Base-by-base conservation (phyloP, 352 stramenopile genomes). In the Plasmopara halstedii region DNA sequence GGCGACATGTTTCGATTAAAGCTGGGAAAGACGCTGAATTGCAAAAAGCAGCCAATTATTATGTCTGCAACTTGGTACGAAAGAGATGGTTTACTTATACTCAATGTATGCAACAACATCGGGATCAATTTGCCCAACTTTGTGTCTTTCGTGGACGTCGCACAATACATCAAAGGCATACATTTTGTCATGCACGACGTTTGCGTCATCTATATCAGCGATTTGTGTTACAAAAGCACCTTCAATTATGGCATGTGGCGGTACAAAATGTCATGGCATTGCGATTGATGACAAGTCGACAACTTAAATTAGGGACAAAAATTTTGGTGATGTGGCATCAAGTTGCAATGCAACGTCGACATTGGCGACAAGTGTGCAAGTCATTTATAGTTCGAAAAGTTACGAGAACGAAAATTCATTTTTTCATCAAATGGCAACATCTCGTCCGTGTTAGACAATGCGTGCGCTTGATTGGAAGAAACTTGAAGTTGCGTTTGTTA, bases 211-310 rank as follows among this genome's bases (percentile, higher is more conserved):
- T 56, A 1, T 63, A 58, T 31, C 31, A 34, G 4, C 34, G 23
- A 1, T 83, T 83, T 39, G 58, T 73, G 1, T 31, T 69, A 20
- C 48, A 36, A 6, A 81, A 79, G 23, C 55, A 73, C 37, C 18
- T 84, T 17, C 29, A 18, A 4, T 11, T 31, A 21, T 83, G 71
- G 74, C 62, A 53, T 22, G 51, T 19, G 21, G 32, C 48, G 15
- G 57, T 54, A 11, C 62, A 72, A 19, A 9, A 58, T 3, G 45
- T 27, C 0, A 10, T 84, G 11, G 74, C 72, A 0, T 46, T 35
- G 6, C 64, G 68, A 0, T 87, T 80, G 23, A 35, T 62, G 6
- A 44, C 42, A 2, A 62, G 61, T 6, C 31, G 65, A 6, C 21
- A 48, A 5, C 55, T 56, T 0, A 40, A 50, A 4, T 56, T 50